phyloP scores from a whole-genome alignment of 2,329 filamentous ascomycete species.

The Stemphylium vesicarium region DNA sequence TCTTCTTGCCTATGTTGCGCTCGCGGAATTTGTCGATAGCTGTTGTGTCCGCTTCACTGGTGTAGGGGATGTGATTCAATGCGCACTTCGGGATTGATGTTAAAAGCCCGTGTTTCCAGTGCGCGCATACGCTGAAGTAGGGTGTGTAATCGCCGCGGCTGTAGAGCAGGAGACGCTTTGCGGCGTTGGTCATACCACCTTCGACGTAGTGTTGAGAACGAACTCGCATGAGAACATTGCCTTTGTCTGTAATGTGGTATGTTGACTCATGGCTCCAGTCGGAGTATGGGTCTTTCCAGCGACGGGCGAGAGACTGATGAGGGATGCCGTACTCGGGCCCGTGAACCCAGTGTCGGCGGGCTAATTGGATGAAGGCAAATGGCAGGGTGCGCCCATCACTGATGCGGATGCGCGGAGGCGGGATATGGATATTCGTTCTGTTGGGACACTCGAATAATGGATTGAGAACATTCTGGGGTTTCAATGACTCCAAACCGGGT shows the following conservation, averaged over 20 bases:
- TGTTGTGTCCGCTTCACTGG: slow-evolving; percentile 43
- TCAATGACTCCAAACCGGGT: slow-evolving; percentile 60
- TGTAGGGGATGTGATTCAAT: slow-evolving; percentile 61
- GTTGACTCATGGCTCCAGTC: slow-evolving; percentile 61
- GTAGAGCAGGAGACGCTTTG: slow-evolving; percentile 63
- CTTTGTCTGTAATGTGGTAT: slow-evolving; percentile 61
- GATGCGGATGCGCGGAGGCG: slow-evolving; percentile 58
- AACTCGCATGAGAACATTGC: slow-evolving; percentile 64
- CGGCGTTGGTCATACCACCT: slow-evolving; percentile 58
- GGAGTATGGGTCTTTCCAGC: slow-evolving; percentile 59
- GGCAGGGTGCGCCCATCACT: slow-evolving; percentile 62
- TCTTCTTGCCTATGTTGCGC: slow-evolving; percentile 34
- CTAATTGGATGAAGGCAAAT: slow-evolving; percentile 66
- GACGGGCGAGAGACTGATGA: slow-evolving; percentile 53
- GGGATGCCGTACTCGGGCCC: slow-evolving; percentile 48
- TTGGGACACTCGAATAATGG: slow-evolving; percentile 64
- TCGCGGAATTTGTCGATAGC: slow-evolving; percentile 51
- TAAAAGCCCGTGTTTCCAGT: slow-evolving; percentile 67
- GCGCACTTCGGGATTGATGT: slow-evolving; percentile 68
- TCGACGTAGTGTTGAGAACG: slow-evolving; percentile 60
- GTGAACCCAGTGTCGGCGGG: slow-evolving; percentile 57
- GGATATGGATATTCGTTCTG: slow-evolving; percentile 57
- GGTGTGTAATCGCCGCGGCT: slow-evolving; percentile 66
- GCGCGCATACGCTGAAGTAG: slow-evolving; percentile 67
- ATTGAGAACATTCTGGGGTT: slow-evolving; percentile 61